A percentile compares a stretch with the other conserved stretches of the same genome.
Evolutionary conservation across 805 yeast species (phyloP).

Genomic region (Yamadazyma akitaensis): DNA sequence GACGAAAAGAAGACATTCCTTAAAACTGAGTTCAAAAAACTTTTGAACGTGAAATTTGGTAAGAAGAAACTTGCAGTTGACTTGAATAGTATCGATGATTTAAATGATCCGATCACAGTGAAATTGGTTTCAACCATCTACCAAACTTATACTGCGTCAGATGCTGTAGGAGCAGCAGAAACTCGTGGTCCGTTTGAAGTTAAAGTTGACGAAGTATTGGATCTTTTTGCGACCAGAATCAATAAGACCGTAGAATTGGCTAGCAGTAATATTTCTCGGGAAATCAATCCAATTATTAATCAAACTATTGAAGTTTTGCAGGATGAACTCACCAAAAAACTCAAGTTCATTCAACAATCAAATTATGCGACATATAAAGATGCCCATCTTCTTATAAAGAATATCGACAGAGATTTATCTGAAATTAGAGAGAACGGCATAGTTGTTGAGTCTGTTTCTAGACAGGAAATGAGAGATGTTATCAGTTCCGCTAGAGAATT

Average conservation of each 20-base stretch:
- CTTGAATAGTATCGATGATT: conserved; percentile 21
- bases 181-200: conserved; percentile 12
- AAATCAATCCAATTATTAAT: conserved; percentile 28
- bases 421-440: conserved; percentile 20
- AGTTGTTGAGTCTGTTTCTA: conserved; percentile 19
- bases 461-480: conserved; percentile 37
- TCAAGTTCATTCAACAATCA: conserved; percentile 26
- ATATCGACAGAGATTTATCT: conserved; percentile 34
- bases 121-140: conserved; percentile 24
- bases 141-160: conserved; percentile 7
- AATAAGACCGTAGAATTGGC: conserved; percentile 35
- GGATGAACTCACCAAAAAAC: conserved; percentile 21
- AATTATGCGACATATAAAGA: conserved; percentile 29
- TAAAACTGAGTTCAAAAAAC: conserved; percentile 23
- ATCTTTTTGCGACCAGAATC: conserved; percentile 32
- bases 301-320: conserved; percentile 22
- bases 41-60: conserved; percentile 15
- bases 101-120: conserved; percentile 20
- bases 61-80: conserved; percentile 10
- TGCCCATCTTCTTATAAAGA: conserved; percentile 26
- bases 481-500: conserved; percentile 24
- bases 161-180: background rate
- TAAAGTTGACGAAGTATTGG: conserved; percentile 29
- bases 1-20: conserved; percentile 23
- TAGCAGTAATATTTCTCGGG: conserved; percentile 25